Conservation (phyloP, 1,284 basidiomycete genomes). For the Bjerkandera adusta region DNA sequence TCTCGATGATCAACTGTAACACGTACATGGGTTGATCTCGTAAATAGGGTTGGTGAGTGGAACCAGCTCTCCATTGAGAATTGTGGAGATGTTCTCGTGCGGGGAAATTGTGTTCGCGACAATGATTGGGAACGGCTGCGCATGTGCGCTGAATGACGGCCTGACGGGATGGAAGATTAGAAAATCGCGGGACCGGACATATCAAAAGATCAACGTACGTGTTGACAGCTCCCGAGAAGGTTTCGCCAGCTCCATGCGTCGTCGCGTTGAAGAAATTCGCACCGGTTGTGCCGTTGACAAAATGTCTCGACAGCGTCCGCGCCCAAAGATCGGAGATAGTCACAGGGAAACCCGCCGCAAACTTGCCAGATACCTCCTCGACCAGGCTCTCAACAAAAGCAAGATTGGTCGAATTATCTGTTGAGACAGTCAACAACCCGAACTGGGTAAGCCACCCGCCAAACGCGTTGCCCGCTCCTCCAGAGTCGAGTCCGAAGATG, state of each 20-base stretch:
- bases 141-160: conserved; percentile 19
- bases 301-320: conserved; percentile 3
- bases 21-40: conserved; percentile 46
- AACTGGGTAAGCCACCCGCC: conserved; percentile 2
- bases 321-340: conserved; percentile 3
- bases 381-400: conserved; percentile 20
- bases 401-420: neutral
- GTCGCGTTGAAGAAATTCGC: conserved; percentile 19
- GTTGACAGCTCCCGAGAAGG: conserved; percentile 24
- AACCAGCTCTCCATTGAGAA: conserved; percentile 19
- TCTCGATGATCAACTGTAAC: conserved; percentile 7
- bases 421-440: neutral
- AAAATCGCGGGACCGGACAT: too few species aligned
- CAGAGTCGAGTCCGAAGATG: conserved; percentile 18
- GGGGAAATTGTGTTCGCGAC: conserved; percentile 21
- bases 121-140: conserved; percentile 28
- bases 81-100: conserved; percentile 11
- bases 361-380: conserved; percentile 24
- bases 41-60: conserved; percentile 40
- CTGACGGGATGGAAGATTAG: too few species aligned
- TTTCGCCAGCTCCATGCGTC: conserved; percentile 27
- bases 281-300: conserved; percentile 22
- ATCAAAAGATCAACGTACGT: conserved; percentile 23
- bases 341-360: conserved; percentile 12
- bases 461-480: neutral